A percentile compares a stretch with the other conserved stretches of the same genome.
phyloP scores from a whole-genome alignment of 768 basidiomycete species.

The Termitomyces sp. region DNA sequence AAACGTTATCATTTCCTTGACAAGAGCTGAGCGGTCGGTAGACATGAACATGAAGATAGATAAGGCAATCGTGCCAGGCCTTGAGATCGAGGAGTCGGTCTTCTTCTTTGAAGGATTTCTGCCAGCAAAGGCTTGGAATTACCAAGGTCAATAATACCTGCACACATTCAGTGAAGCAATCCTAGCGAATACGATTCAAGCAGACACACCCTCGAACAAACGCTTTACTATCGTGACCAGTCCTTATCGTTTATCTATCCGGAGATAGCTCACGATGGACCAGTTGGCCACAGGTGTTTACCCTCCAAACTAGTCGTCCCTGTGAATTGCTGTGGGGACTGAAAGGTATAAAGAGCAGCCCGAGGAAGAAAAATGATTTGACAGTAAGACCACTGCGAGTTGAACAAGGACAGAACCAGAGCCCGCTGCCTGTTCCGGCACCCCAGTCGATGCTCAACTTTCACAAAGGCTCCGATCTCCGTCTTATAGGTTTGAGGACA shows the following conservation, averaged over 20 bases:
- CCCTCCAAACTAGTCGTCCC: slow-evolving; percentile 28
- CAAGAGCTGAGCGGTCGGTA: slow-evolving; percentile 57
- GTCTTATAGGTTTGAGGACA: slow-evolving; percentile 69
- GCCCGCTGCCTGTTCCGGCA: slow-evolving; percentile 74
- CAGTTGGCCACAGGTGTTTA: slow-evolving; percentile 44
- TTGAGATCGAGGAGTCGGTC: slow-evolving; percentile 38
- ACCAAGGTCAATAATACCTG: slow-evolving; percentile 51
- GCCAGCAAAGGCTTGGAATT: slow-evolving; percentile 49
- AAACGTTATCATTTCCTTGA: slow-evolving; percentile 40
- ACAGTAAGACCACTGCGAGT: neutral
- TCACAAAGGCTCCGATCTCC: slow-evolving; percentile 61
- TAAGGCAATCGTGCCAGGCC: slow-evolving; percentile 63
- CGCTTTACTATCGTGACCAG: slow-evolving; percentile 66
- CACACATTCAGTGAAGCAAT: neutral
- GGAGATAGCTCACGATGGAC: slow-evolving; percentile 61
- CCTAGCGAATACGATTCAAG: neutral
- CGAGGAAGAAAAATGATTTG: slow-evolving; percentile 33
- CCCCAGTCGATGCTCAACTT: slow-evolving; percentile 79
- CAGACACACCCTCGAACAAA: slow-evolving; percentile 51
- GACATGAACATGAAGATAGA: slow-evolving; percentile 88
- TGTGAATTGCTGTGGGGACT: slow-evolving; percentile 29
- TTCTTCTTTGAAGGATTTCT: slow-evolving; percentile 53
- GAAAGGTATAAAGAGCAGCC: slow-evolving; percentile 70
- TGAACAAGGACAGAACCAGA: slow-evolving; percentile 56
- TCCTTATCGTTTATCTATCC: slow-evolving; percentile 76